Base-by-base conservation (phyloP, 768 basidiomycete species). In the Porphyrellus cyaneotinctus region DNA sequence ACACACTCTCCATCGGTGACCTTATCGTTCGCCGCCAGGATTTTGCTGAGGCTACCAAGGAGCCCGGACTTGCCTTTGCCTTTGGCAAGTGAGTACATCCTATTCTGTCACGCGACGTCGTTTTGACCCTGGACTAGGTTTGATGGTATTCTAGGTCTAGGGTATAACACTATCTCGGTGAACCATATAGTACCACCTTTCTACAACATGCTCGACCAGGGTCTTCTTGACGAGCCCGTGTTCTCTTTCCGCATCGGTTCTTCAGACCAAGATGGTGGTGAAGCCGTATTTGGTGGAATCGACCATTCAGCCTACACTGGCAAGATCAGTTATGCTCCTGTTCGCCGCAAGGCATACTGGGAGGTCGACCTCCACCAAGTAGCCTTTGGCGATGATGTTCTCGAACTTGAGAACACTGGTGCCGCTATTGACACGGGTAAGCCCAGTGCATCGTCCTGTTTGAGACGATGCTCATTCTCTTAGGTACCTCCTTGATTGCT, bases 271-370 rank as follows among this genome's bases (percentile, higher is more conserved):
- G 95, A 97, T 65, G 91, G 87, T 47, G 95, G 95, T 45, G 91
- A 93, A 69, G 91, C 87, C 31, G 72, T 87, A 52, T 98, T 98
- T 58, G 95, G 95, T 60, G 95, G 94, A 38, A 79, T 97, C 56
- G 94, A 99, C 69, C 47, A 70, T 12, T 60, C 60, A 23, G 87
- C 90, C 31, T 97, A 88, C 75, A 80, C 70, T 6, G 97, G 97
- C 68, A 75, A 84, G 64, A 79, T 99, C 54, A 64, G 70, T 22
- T 98, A 98, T 63, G 92, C 88, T 28, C 95, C 97, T 46, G 78
- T 99, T 47, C 86, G 95, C 62, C 83, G 92, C 62, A 93, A 91
- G 79, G 97, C 92, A 6, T 98, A 97, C 74, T 97, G 95, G 95
- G 95, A 98, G 72, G 92, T 98, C 42, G 93, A 97, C 68, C 86